Conservation (phyloP, 345 rosid species). For the Mercurialis annua region DNA sequence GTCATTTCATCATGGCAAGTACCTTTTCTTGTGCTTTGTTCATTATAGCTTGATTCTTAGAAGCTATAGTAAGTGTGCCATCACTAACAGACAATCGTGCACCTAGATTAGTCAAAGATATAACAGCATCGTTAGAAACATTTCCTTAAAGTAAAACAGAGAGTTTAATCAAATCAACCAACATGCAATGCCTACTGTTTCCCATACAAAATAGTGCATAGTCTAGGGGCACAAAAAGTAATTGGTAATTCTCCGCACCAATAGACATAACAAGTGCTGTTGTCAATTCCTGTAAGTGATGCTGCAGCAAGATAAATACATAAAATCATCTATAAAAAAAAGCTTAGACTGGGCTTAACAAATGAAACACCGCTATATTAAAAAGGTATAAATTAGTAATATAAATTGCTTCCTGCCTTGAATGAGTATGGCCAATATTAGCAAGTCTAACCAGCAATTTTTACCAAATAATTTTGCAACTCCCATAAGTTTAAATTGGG, state of each 20-base stretch:
- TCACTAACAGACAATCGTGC: conserved; percentile 73
- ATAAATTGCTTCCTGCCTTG: not conserved
- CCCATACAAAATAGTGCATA: not conserved
- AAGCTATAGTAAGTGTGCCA: conserved; percentile 72
- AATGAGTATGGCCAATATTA: not conserved
- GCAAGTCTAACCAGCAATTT: not conserved
- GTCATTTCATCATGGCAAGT: conserved; percentile 11
- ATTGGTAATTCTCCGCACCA: not conserved
- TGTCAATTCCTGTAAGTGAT: not conserved
- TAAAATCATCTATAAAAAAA: not conserved
- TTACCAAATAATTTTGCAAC: not conserved
- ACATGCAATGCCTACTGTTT: not conserved
- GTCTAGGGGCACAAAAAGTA: not conserved
- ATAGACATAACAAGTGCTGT: not conserved
- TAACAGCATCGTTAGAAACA: not conserved
- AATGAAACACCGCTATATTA: not conserved
- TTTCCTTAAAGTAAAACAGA: not conserved
- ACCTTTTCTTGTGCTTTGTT: conserved; percentile 86
- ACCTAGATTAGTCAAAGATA: conserved; percentile 43
- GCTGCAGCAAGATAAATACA: not conserved
- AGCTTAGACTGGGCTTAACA: not conserved
- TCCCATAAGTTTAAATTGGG: not conserved
- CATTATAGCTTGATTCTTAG: conserved; percentile 74
- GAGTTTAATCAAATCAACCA: not conserved
- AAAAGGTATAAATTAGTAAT: not conserved